Percentiles rank a stretch among this genome's conserved stretches.
Conservation (phyloP, 768 basidiomycete species). For the Punctularia strigosozonata region DNA sequence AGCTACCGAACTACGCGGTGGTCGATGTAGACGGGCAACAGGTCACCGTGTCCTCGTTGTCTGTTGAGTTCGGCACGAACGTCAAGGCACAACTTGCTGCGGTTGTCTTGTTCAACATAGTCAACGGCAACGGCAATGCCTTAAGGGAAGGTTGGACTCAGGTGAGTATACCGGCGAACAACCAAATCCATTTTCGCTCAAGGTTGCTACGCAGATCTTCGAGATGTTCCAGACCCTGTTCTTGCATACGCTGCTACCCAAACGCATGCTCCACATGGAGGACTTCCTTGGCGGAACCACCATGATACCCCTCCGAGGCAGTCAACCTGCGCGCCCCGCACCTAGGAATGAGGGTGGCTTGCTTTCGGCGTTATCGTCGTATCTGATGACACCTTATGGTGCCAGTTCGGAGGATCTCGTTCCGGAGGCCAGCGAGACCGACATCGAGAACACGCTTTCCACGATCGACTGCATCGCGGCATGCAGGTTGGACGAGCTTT, state of each 20-base stretch:
- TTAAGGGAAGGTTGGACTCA: slow-evolving; percentile 93
- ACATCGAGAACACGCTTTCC: slow-evolving; percentile 89
- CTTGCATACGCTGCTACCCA: slow-evolving; percentile 84
- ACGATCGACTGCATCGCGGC: slow-evolving; percentile 92
- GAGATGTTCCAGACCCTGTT: slow-evolving; percentile 98
- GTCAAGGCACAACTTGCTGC: slow-evolving; percentile 94
- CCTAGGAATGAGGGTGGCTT: slow-evolving; percentile 79
- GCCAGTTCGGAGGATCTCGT: slow-evolving; percentile 63
- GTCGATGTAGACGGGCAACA: slow-evolving; percentile 85
- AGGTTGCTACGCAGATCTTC: slow-evolving; percentile 55
- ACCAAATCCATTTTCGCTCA: neutral
- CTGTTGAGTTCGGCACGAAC: slow-evolving; percentile 89
- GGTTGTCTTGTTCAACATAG: slow-evolving; percentile 94
- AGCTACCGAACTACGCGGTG: slow-evolving; percentile 76
- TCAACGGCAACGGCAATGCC: slow-evolving; percentile 90
- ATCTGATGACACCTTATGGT: slow-evolving; percentile 91
- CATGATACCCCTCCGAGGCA: slow-evolving; percentile 81
- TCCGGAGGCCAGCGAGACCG: slow-evolving; percentile 80
- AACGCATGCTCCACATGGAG: slow-evolving; percentile 90
- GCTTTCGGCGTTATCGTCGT: slow-evolving; percentile 87
- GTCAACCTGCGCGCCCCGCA: slow-evolving; percentile 48
- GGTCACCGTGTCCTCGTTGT: slow-evolving; percentile 83
- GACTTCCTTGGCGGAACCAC: slow-evolving; percentile 95
- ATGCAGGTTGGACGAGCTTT: slow-evolving; percentile 89
- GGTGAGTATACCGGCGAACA: slow-evolving; percentile 27